Base-by-base conservation (phyloP, 352 stramenopile genomes). In the Phytophthora vignae region DNA sequence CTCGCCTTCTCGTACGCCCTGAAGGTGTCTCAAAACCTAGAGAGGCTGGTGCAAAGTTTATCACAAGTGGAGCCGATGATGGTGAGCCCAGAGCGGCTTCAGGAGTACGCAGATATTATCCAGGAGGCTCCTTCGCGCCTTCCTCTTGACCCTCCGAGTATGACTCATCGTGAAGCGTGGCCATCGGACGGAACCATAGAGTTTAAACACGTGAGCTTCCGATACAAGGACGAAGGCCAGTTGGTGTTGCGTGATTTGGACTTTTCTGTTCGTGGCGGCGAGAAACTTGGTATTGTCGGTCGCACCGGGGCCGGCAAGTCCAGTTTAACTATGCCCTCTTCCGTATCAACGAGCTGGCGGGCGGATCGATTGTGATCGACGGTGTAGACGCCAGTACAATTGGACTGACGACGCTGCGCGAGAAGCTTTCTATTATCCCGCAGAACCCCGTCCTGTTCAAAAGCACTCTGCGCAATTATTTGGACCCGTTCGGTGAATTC, bases 361-460 rank as follows among this genome's bases (percentile, higher is more conserved):
- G 71, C n/a, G 94, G 96, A 15, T 72, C 50, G 1, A 97, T 99
- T 52, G 59, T 69, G 14, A 88, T 99, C 17, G 95, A 98, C 72
- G 94, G 92, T 9, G 73, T 98, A 4, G 76, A 98, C 71, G 54
- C 97, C 17, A 74, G 71, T 12, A 90, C 69, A 29, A 74, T 99
- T 11, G 81, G 87, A 10, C 69, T 99, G 27, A 79, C 76, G 5
- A 86, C 93, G 31, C 79, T 98, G 19, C 85, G 95, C 50, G 72
- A 91, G 29, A 87, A 80, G 7, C 61, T 98, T 44, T 93, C 92
- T 1, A 97, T 99, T 56, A 98, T 99, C 40, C 93, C 96, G 7
- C 96, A 99, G 77, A 98, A 77, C 59, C 95, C 94, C 0, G 92
- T 99, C 7, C 65, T 99, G 21, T 98, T 99, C 71, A 88, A 90